Evolutionary conservation across 1,139 yeast genomes (phyloP).

Genomic region (Pichia sp.): DNA sequence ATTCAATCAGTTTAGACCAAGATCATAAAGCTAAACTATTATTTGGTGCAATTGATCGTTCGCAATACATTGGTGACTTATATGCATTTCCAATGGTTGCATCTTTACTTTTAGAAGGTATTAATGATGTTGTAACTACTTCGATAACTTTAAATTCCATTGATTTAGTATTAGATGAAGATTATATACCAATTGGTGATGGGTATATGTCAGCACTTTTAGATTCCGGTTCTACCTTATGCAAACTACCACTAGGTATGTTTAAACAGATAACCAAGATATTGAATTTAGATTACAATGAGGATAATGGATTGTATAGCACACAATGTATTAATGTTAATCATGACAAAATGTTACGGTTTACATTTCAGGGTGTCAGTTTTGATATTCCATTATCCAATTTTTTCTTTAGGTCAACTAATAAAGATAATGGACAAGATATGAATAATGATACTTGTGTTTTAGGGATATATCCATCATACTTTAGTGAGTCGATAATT

Average conservation of each 20-base stretch:
- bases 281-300: conserved; percentile 17
- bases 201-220: conserved; percentile 41
- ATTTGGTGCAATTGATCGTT: conserved; percentile 54
- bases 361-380: conserved; percentile 46
- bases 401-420: conserved; percentile 23
- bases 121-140: conserved; percentile 31
- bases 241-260: conserved; percentile 41
- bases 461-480: conserved; percentile 19
- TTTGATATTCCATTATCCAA: conserved; percentile 43
- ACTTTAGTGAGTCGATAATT: conserved; percentile 29
- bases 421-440: neutral
- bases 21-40: conserved; percentile 40
- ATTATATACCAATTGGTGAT: conserved; percentile 27
- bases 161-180: neutral
- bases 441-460: conserved; percentile 11
- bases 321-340: conserved; percentile 28
- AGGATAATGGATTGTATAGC: conserved; percentile 37
- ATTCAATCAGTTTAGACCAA: conserved; percentile 45
- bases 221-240: conserved; percentile 62
- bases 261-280: conserved; percentile 35
- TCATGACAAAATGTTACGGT: conserved; percentile 31
- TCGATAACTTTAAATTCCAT: conserved; percentile 40
- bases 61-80: conserved; percentile 44
- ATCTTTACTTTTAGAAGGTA: conserved; percentile 26
- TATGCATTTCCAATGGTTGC: conserved; percentile 40